Conservation (phyloP, 78 protist species). For the Diacronema lutheri region DNA sequence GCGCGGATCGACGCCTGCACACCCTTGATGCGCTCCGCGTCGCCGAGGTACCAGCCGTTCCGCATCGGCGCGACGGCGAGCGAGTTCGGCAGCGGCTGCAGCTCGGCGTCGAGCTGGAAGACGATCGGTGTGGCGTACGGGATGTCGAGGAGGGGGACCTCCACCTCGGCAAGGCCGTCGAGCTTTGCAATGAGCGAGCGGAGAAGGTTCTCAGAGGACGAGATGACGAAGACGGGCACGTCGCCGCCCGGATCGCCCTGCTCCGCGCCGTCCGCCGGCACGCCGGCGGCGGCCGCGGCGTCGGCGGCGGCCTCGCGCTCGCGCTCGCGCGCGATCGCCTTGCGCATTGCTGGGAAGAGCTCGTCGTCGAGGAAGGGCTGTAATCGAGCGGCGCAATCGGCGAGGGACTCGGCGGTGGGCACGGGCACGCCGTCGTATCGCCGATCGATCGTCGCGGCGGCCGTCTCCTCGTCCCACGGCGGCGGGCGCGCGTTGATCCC, state of each 20-base stretch:
- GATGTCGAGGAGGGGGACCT: background rate
- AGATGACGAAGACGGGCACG: background rate
- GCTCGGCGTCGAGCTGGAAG: background rate
- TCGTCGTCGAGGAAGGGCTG: background rate
- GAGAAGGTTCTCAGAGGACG: background rate
- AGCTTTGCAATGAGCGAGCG: background rate
- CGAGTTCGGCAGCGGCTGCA: background rate
- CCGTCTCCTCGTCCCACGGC: background rate
- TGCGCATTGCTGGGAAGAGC: background rate
- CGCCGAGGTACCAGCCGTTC: background rate
- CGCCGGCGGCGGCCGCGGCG: background rate
- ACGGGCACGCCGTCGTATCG: background rate
- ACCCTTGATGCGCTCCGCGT: background rate
- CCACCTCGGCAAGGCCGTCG: background rate
- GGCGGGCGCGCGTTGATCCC: background rate
- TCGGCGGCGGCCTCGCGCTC: too few species aligned
- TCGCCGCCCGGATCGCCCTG: background rate
- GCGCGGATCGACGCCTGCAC: background rate
- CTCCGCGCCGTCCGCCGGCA: background rate
- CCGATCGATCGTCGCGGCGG: background rate
- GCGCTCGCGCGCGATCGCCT: too few species aligned
- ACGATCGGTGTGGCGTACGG: background rate
- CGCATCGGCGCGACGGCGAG: background rate
- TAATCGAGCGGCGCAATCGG: background rate
- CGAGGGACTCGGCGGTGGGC: background rate